Conservation (phyloP, 176 grass and related monocot species). For the Bromus sterilis region DNA sequence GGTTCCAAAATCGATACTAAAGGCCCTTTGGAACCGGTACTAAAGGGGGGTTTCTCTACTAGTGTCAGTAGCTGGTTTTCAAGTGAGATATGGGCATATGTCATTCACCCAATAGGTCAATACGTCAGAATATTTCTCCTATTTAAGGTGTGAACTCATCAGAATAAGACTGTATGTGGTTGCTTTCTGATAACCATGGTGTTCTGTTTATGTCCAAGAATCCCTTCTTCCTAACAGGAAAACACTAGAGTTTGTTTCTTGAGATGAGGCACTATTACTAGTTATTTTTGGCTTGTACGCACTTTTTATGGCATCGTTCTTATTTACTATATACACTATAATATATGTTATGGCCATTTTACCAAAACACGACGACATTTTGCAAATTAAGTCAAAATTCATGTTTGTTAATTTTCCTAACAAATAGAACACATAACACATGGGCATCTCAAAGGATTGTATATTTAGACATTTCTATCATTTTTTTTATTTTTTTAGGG, state of each 20-base stretch:
- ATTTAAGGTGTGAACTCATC: background rate
- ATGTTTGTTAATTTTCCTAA: too few relatives aligned
- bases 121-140: background rate
- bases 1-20: too few relatives aligned
- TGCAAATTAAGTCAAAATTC: too few relatives aligned
- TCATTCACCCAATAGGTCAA: background rate
- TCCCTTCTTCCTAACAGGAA: background rate
- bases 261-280: background rate
- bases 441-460: too few relatives aligned
- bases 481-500: too few relatives aligned
- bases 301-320: background rate
- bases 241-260: background rate
- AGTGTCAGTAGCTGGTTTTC: background rate
- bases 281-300: background rate
- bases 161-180: background rate
- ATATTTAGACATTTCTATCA: too few relatives aligned
- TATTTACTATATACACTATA: too few relatives aligned
- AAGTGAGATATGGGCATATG: background rate
- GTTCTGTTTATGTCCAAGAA: background rate
- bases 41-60: too few relatives aligned
- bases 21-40: too few relatives aligned
- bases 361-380: too few relatives aligned
- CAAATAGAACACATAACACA: too few relatives aligned
- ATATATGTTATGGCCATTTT: too few relatives aligned
- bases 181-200: background rate